Conservation (phyloP, 2,329 filamentous ascomycete genomes). For the Botrytis fragariae region DNA sequence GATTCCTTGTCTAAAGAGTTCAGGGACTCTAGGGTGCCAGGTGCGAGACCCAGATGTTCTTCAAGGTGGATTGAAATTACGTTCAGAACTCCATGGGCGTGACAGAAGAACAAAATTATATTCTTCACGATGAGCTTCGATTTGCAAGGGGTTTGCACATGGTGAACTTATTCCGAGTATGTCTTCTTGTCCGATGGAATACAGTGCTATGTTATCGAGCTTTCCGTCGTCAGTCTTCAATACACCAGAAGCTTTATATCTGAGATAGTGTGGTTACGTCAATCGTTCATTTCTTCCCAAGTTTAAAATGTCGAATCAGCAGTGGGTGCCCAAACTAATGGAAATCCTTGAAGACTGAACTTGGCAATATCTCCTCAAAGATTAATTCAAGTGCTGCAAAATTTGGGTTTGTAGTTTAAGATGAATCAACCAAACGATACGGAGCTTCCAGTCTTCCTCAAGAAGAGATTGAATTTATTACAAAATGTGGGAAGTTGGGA, state of each 20-base stretch:
- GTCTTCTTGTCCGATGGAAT: background rate
- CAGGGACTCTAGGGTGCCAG: background rate
- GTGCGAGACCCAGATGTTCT: background rate
- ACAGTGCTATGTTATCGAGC: background rate
- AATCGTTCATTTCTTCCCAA: background rate
- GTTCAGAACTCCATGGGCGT: background rate
- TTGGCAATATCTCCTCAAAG: background rate
- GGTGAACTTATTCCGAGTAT: background rate
- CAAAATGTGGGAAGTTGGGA: background rate
- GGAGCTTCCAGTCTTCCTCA: background rate
- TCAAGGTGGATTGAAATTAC: background rate
- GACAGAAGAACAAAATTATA: background rate
- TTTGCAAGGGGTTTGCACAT: background rate
- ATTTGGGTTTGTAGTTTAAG: background rate
- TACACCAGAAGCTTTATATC: background rate
- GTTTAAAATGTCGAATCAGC: background rate
- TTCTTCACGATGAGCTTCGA: background rate
- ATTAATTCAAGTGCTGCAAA: background rate
- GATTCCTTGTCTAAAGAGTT: background rate
- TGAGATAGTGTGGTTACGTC: background rate
- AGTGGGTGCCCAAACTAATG: background rate
- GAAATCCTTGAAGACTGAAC: background rate
- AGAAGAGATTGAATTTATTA: background rate
- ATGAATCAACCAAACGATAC: background rate
- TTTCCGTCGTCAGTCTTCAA: background rate